These are phyloP conservation scores for Suhomyces taliae DNA, from an alignment of 1,139 yeast genomes.

Conservation along the genomic window DNA sequence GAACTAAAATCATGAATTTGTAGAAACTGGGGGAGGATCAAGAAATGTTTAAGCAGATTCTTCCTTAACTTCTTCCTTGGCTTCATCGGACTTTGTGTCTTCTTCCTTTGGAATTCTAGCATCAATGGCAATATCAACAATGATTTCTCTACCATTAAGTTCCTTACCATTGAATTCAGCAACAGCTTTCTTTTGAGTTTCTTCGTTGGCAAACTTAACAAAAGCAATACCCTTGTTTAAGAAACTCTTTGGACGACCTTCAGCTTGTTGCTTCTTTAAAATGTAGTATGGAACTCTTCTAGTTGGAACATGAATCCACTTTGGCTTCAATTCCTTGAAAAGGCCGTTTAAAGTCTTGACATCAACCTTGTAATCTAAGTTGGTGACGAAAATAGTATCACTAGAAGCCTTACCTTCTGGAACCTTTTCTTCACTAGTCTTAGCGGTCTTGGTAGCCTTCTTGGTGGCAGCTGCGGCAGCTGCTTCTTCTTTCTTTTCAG, in stretches of 20 bases:
- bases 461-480: conserved; percentile 12
- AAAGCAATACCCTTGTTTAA: conserved; percentile 66
- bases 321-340: conserved; percentile 49
- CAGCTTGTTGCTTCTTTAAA: conserved; percentile 37
- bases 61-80: conserved; percentile 1
- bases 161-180: conserved; percentile 52
- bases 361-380: conserved; percentile 51
- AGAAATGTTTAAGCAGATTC: conserved; percentile 1
- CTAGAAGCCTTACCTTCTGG: conserved; percentile 58
- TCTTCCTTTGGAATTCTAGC: conserved; percentile 32
- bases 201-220: conserved; percentile 51
- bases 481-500: conserved; percentile 12
- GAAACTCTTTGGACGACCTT: conserved; percentile 28
- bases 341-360: conserved; percentile 44
- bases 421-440: conserved; percentile 21
- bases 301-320: conserved; percentile 59
- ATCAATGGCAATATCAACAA: conserved; percentile 60
- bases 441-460: conserved; percentile 8
- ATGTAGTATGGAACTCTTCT: conserved; percentile 43
- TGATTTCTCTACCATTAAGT: conserved; percentile 53
- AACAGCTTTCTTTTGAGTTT: conserved; percentile 49
- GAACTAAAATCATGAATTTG: conserved; percentile 11
- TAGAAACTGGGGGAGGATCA: background rate
- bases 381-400: conserved; percentile 59
- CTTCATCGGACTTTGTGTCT: conserved; percentile 10